Conservation (phyloP, 495 filamentous ascomycete species). For the Neurospora pannonica region DNA sequence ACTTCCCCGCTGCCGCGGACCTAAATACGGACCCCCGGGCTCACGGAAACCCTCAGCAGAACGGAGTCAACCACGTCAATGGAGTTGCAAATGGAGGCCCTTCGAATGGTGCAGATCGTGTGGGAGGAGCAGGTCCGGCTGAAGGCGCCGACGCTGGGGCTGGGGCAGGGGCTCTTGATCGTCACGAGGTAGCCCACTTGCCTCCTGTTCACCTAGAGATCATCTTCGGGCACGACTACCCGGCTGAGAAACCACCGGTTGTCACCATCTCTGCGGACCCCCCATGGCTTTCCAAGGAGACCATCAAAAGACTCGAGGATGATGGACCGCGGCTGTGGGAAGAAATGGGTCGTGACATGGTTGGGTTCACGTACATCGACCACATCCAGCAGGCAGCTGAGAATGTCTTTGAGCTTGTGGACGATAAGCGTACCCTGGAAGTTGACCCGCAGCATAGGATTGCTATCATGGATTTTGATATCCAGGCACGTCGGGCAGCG, state of each 20-base stretch:
- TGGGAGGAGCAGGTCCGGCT: neutral
- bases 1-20: constrained; percentile 52
- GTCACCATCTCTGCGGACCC: constrained; percentile 56
- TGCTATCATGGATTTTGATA: constrained; percentile 69
- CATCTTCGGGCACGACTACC: constrained; percentile 66
- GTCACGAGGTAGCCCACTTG: constrained; percentile 61
- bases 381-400: constrained; percentile 74
- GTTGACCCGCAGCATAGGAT: constrained; percentile 55
- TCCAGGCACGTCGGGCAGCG: constrained; percentile 55
- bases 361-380: constrained; percentile 82
- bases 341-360: constrained; percentile 64
- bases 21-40: constrained; percentile 11
- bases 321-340: constrained; percentile 68
- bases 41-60: neutral
- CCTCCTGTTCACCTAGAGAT: constrained; percentile 65
- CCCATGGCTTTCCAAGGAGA: constrained; percentile 58
- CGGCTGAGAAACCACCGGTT: constrained; percentile 52
- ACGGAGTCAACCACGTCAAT: constrained; percentile 4
- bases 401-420: constrained; percentile 61
- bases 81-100: neutral
- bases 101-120: neutral
- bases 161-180: constrained; percentile 29
- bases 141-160: neutral
- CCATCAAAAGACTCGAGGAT: constrained; percentile 46
- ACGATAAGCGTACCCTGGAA: constrained; percentile 40